A percentile compares a stretch with the other conserved stretches of the same genome.
phyloP scores from a whole-genome alignment of 352 stramenopile genomes.

The Pythium phragmiticola region DNA sequence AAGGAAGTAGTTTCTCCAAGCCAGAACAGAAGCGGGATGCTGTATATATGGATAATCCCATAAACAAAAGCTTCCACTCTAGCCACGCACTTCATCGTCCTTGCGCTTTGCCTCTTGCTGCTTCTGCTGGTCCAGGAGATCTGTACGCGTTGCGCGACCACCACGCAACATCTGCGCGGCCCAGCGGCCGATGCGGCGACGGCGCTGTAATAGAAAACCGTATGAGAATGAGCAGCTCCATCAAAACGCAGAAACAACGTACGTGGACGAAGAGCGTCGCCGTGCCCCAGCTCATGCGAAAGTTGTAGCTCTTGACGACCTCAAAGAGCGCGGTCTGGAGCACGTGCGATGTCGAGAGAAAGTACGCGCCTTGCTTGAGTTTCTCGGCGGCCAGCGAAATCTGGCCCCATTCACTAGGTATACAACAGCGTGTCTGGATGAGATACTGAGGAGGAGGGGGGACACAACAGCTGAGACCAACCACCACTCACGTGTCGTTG shows the following conservation, averaged over 20 bases:
- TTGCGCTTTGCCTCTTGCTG: slow-evolving; percentile 29
- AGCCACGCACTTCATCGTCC: slow-evolving; percentile 18
- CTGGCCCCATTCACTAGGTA: slow-evolving; percentile 67
- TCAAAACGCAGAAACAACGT: slow-evolving; percentile 19
- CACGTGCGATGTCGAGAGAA: slow-evolving; percentile 82
- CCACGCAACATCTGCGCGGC: slow-evolving; percentile 83
- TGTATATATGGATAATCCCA: slow-evolving; percentile 1
- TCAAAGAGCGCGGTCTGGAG: slow-evolving; percentile 79
- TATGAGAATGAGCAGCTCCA: background rate
- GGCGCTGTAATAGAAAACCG: slow-evolving; percentile 39
- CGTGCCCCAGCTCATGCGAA: slow-evolving; percentile 82
- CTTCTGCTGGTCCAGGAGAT: slow-evolving; percentile 54
- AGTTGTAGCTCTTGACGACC: slow-evolving; percentile 70
- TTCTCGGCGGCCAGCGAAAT: slow-evolving; percentile 80
- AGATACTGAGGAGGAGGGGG: too few relatives aligned
- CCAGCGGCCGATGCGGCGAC: slow-evolving; percentile 82
- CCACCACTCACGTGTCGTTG: slow-evolving; percentile 56
- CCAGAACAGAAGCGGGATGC: background rate
- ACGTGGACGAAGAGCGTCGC: slow-evolving; percentile 86
- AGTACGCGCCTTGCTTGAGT: slow-evolving; percentile 83
- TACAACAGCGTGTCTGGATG: background rate
- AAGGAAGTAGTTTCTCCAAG: background rate
- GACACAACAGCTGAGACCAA: background rate
- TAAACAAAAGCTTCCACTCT: background rate
- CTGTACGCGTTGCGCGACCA: slow-evolving; percentile 65